Conservation (phyloP, 345 rosid species). For the Clarkia xantiana region DNA sequence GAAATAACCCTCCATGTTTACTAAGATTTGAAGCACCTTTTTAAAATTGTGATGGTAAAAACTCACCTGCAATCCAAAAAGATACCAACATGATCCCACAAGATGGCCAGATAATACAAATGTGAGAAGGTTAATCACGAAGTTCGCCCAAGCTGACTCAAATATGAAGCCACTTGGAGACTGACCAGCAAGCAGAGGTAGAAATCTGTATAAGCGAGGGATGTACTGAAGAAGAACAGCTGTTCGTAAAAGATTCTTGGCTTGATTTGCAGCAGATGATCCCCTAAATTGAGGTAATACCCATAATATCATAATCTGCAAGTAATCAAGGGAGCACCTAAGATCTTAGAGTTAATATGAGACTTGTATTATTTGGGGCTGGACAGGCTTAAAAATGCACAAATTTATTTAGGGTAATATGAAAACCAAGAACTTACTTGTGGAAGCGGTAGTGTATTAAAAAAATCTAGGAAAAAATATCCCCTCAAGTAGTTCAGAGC, state of each 20-base stretch:
- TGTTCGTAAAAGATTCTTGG: constrained; percentile 45
- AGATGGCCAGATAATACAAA: constrained; percentile 62
- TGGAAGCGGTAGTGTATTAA: constrained; percentile 61
- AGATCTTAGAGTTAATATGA: neutral
- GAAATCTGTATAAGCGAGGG: constrained; percentile 58
- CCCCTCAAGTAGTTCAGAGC: constrained; percentile 46
- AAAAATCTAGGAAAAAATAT: constrained; percentile 42
- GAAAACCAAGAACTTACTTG: constrained; percentile 35
- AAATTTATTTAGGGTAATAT: neutral
- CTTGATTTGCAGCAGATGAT: constrained; percentile 43
- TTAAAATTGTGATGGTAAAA: neutral
- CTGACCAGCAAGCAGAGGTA: constrained; percentile 63
- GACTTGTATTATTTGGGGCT: neutral
- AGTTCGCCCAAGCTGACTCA: constrained; percentile 85
- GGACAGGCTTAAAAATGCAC: too few relatives aligned
- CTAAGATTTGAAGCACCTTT: neutral
- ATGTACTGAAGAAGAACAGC: constrained; percentile 57
- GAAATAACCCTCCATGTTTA: neutral
- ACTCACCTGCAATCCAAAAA: constrained; percentile 68
- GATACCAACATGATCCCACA: constrained; percentile 83
- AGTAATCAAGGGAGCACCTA: constrained; percentile 1
- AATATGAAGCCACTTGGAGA: constrained; percentile 62
- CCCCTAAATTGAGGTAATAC: constrained; percentile 28
- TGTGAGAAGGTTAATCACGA: constrained; percentile 66
- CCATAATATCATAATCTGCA: constrained; percentile 43